phyloP scores from a whole-genome alignment of 345 rosid species.

The Litchi chinensis region DNA sequence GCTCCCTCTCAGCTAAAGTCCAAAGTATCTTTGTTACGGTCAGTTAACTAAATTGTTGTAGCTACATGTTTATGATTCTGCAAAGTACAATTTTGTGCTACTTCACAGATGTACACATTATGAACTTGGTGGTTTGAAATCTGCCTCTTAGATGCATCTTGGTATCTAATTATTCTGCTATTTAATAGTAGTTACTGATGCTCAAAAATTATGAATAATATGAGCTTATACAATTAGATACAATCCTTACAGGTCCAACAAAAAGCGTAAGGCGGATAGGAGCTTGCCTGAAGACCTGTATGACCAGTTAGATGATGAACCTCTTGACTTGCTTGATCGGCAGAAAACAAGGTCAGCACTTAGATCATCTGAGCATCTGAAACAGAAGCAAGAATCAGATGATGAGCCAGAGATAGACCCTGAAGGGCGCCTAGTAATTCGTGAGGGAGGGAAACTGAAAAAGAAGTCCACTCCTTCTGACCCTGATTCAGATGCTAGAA shows the following conservation, averaged over 20 bases:
- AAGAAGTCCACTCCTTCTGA: conserved; percentile 47
- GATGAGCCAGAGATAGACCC: conserved; percentile 82
- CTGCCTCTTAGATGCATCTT: neutral
- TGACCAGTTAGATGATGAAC: conserved; percentile 84
- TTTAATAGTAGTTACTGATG: neutral
- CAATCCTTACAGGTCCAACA: conserved; percentile 51
- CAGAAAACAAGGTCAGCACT: conserved; percentile 77
- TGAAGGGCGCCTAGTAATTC: conserved; percentile 75
- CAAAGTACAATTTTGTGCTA: neutral
- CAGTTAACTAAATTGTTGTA: conserved; percentile 21
- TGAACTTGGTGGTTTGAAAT: neutral
- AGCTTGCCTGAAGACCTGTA: conserved; percentile 72
- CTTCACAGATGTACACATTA: neutral
- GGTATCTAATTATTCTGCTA: neutral
- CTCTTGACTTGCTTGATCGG: conserved; percentile 85
- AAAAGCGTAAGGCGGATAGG: conserved; percentile 47
- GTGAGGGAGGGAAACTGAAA: conserved; percentile 49
- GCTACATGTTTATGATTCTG: neutral
- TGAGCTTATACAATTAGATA: conserved; percentile 12
- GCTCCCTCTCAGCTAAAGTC: conserved; percentile 49
- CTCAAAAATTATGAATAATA: neutral
- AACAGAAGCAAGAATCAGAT: conserved; percentile 69
- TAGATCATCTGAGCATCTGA: conserved; percentile 53
- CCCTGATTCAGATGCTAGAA: conserved; percentile 55
- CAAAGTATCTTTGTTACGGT: conserved; percentile 55